These are phyloP conservation scores for Chimonanthus salicifolius DNA, from an alignment of 164 flowering plant genomes.

Conservation along the genomic window DNA sequence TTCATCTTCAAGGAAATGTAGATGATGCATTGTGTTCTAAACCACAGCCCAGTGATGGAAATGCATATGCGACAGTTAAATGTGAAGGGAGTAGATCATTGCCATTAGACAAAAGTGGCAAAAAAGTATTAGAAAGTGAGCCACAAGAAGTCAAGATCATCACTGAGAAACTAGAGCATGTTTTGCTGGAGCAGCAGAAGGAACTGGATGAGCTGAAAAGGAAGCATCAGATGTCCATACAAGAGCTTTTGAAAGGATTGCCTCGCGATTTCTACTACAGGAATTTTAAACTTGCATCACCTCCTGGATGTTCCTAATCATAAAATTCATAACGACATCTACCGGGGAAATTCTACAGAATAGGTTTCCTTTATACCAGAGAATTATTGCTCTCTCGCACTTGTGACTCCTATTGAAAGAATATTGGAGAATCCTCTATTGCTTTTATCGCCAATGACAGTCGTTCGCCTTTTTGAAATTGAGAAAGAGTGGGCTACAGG, in stretches of 20 bases:
- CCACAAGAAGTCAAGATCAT: slow-evolving; percentile 27
- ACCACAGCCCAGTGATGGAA: background rate
- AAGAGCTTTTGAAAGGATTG: slow-evolving; percentile 46
- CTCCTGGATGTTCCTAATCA: slow-evolving; percentile 30
- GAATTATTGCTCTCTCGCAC: slow-evolving; percentile 8
- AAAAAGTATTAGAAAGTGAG: slow-evolving; percentile 9
- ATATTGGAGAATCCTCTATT: background rate
- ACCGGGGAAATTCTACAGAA: slow-evolving; percentile 12
- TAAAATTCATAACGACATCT: slow-evolving; percentile 8
- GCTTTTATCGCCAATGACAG: background rate
- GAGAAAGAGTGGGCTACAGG: slow-evolving; percentile 8
- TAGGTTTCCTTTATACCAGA: slow-evolving; percentile 4
- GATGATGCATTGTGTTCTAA: background rate
- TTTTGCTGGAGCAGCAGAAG: slow-evolving; percentile 47
- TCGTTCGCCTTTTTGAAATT: slow-evolving; percentile 3
- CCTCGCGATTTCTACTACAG: slow-evolving; percentile 36
- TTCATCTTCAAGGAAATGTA: slow-evolving; percentile 1
- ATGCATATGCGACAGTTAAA: background rate
- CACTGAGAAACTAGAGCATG: slow-evolving; percentile 43
- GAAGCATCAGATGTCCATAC: slow-evolving; percentile 46
- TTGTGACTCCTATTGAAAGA: background rate
- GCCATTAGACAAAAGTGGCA: slow-evolving; percentile 3
- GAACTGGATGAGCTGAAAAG: slow-evolving; percentile 59
- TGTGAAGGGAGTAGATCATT: background rate
- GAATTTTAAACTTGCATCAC: slow-evolving; percentile 27